Conservation (phyloP, 768 basidiomycete species). For the Mycena metata region DNA sequence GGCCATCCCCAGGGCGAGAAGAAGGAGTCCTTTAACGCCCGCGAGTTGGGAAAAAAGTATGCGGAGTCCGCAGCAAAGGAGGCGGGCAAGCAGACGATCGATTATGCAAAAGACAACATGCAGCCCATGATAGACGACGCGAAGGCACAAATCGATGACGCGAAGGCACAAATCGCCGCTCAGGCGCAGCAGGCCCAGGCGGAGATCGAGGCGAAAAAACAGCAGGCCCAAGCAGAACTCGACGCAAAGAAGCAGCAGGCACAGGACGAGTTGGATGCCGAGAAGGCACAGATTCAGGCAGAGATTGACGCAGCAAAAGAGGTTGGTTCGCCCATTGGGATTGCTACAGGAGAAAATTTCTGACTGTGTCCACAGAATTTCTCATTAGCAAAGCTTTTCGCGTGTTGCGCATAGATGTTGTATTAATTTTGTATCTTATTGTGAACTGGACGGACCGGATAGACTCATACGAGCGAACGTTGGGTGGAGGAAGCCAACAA, state of each 20-base stretch:
- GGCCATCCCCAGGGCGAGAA: constrained; percentile 22
- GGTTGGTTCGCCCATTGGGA: background rate
- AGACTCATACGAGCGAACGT: no score
- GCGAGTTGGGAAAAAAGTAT: constrained; percentile 40
- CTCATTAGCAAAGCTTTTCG: constrained; percentile 11
- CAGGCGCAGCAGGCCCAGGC: constrained; percentile 40
- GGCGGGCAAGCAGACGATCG: constrained; percentile 43
- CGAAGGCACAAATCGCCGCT: constrained; percentile 30
- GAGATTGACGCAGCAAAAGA: constrained; percentile 26
- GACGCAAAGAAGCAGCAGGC: constrained; percentile 29
- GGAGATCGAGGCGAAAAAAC: constrained; percentile 19
- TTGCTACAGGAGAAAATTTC: background rate
- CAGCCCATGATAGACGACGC: constrained; percentile 8
- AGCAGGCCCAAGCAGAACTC: constrained; percentile 25
- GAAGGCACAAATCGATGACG: constrained; percentile 43
- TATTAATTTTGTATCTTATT: background rate
- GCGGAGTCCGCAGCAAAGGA: constrained; percentile 43
- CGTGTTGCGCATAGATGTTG: constrained; percentile 11
- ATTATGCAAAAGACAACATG: constrained; percentile 41
- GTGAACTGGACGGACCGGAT: no score
- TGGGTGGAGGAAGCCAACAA: no score
- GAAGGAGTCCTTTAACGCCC: constrained; percentile 32
- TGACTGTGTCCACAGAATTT: constrained; percentile 11
- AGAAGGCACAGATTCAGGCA: constrained; percentile 24
- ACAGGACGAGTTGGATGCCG: constrained; percentile 27